Evolutionary conservation across 805 yeast genomes (phyloP).

Genomic region (Candida easanensis): DNA sequence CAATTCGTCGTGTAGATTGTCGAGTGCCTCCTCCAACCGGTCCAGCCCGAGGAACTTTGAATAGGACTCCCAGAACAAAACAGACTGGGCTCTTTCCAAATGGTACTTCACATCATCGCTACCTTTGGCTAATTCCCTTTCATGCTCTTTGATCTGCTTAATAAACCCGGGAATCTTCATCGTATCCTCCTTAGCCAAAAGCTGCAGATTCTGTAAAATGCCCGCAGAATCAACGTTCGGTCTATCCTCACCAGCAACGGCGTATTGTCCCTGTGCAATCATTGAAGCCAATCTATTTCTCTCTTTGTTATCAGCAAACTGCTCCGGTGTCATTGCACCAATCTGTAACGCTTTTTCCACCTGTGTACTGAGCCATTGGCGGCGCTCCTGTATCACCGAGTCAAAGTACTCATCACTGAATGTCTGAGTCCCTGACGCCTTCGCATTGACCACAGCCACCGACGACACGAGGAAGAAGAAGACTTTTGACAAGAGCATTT

Average conservation of each 20-base stretch:
- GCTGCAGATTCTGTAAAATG: constrained; percentile 3
- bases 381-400: constrained; percentile 1
- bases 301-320: constrained; percentile 3
- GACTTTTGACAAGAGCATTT: too few relatives aligned
- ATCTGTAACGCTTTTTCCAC: constrained; percentile 7
- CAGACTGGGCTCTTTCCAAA: constrained; percentile 4
- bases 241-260: constrained; percentile 2
- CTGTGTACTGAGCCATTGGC: constrained; percentile 7
- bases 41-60: constrained; percentile 7
- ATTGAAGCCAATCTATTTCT: constrained; percentile 9
- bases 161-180: neutral
- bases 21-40: constrained; percentile 10
- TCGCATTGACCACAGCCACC: neutral
- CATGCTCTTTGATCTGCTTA: neutral
- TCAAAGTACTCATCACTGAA: constrained; percentile 8
- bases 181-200: constrained; percentile 1
- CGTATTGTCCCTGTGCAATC: constrained; percentile 9
- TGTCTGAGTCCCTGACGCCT: neutral
- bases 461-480: neutral
- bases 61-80: constrained; percentile 12
- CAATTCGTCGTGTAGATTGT: constrained; percentile 8
- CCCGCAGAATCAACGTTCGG: constrained; percentile 5
- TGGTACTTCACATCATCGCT: constrained; percentile 6
- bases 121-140: constrained; percentile 6
- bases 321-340: constrained; percentile 4